A percentile compares a stretch with the other conserved stretches of the same genome.
Evolutionary conservation across 805 yeast genomes (phyloP).

Genomic region (Starmerella khaoyaiensis): DNA sequence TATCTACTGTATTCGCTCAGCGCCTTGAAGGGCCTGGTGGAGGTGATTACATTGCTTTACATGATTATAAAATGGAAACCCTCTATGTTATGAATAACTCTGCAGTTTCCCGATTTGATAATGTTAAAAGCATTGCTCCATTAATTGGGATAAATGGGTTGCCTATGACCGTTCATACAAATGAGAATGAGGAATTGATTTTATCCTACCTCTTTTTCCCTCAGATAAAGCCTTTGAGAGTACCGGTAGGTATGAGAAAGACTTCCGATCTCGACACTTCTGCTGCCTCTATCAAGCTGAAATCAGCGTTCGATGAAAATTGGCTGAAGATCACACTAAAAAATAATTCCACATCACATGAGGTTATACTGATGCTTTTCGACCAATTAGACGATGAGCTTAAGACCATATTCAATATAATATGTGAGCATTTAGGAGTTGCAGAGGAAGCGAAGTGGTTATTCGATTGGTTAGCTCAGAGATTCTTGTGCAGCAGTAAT

Average conservation of each 20-base stretch:
- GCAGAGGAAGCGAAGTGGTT: constrained; percentile 4
- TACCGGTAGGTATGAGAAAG: constrained; percentile 3
- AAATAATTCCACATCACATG: neutral
- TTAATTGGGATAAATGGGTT: constrained; percentile 9
- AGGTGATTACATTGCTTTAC: constrained; percentile 6
- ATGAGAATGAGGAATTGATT: neutral
- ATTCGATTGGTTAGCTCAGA: neutral
- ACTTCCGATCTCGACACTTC: neutral
- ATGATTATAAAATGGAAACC: constrained; percentile 3
- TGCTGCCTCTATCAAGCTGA: neutral
- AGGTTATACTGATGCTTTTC: neutral
- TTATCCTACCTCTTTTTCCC: constrained; percentile 8
- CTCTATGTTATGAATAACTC: constrained; percentile 7
- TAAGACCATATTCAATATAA: constrained; percentile 4
- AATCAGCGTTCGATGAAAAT: neutral
- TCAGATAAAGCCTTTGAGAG: constrained; percentile 1
- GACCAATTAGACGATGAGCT: neutral
- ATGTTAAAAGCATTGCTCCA: constrained; percentile 6
- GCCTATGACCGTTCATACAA: constrained; percentile 4
- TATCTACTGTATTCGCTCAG: no score
- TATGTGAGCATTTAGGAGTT: constrained; percentile 4
- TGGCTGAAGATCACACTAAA: neutral
- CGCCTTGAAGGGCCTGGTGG: no score
- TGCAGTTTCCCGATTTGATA: constrained; percentile 7
- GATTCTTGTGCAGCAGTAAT: neutral